A percentile compares a stretch with the other conserved stretches of the same genome.
Conservation (phyloP, 257 asterid genomes). For the Nicotiana tabacum region DNA sequence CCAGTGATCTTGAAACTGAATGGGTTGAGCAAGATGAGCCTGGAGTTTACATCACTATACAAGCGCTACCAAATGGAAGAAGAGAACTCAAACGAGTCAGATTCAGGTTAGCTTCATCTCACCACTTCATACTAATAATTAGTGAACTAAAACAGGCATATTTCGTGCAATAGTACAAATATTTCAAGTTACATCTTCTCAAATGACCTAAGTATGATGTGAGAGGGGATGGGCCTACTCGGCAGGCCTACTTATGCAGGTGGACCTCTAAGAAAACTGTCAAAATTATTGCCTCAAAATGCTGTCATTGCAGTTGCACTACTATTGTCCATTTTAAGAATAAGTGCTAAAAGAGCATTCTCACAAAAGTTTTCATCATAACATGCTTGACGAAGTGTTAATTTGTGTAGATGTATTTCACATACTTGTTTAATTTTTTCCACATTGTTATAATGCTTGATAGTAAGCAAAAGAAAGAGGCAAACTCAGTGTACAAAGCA, state of each 20-base stretch:
- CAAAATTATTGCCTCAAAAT: neutral
- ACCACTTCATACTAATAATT: neutral
- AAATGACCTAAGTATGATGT: neutral
- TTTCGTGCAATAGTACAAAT: neutral
- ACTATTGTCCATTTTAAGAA: neutral
- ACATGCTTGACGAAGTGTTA: neutral
- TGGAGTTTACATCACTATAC: constrained; percentile 88
- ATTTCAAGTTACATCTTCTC: neutral
- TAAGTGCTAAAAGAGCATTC: neutral
- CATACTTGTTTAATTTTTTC: neutral
- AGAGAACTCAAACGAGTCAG: constrained; percentile 91
- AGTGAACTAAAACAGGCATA: neutral
- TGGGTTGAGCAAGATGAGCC: constrained; percentile 98
- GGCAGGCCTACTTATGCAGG: neutral
- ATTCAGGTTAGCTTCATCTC: constrained; percentile 58
- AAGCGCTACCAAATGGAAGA: constrained; percentile 78
- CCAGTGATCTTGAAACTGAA: constrained; percentile 78
- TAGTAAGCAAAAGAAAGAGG: neutral
- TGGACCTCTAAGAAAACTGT: neutral
- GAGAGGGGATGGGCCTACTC: neutral
- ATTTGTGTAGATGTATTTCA: neutral
- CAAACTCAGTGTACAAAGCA: too few relatives aligned
- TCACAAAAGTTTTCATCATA: neutral
- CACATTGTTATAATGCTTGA: neutral
- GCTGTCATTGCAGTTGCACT: neutral